Evolutionary conservation across 2,329 filamentous ascomycete genomes (phyloP).

Genomic region (Talaromyces sp.): DNA sequence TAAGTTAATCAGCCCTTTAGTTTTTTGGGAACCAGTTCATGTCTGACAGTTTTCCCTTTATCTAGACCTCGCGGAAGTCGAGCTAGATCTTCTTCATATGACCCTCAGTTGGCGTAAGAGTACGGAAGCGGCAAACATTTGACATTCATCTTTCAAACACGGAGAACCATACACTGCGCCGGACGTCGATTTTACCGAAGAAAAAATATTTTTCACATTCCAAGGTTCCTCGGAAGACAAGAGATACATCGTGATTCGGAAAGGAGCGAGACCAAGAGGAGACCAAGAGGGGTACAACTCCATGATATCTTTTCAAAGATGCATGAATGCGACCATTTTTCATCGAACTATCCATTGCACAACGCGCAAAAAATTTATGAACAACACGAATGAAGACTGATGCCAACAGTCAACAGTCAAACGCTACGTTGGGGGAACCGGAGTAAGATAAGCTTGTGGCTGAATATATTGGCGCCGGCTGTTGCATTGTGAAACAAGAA

Average conservation of each 20-base stretch:
- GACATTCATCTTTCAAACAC: not conserved
- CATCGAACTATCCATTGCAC: not conserved
- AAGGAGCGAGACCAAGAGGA: not conserved
- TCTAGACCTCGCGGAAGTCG: conserved; percentile 34
- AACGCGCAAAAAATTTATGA: not conserved
- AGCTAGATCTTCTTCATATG: conserved; percentile 20
- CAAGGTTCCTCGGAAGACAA: not conserved
- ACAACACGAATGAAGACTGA: not conserved
- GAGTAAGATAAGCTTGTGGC: not conserved
- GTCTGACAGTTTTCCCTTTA: not conserved
- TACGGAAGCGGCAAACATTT: not conserved
- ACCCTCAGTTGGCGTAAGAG: conserved; percentile 10
- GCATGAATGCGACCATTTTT: not conserved
- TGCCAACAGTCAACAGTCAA: no score
- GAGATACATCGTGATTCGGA: not conserved
- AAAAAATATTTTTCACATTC: not conserved
- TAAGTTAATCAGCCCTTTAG: conserved; percentile 50
- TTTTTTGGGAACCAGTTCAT: not conserved
- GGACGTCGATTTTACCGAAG: no score
- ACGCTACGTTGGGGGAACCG: not conserved
- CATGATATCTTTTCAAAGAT: not conserved
- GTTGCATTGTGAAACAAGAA: not conserved
- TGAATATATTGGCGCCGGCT: not conserved
- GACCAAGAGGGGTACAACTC: not conserved
- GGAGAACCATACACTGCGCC: no score